phyloP scores from a whole-genome alignment of 1,284 basidiomycete species.

The Microbotryum scabiosae region DNA sequence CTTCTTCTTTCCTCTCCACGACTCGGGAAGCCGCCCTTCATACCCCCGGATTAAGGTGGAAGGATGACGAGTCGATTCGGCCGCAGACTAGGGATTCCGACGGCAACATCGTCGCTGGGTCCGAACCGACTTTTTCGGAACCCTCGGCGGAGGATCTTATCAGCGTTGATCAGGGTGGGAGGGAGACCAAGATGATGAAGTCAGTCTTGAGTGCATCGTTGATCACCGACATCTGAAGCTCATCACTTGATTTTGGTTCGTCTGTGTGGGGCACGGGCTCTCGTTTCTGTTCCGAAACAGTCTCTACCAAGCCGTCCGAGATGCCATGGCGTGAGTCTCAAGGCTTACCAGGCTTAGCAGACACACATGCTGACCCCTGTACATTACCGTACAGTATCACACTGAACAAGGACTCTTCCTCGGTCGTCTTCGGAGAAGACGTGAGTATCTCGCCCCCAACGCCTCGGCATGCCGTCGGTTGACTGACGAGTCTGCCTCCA shows the following conservation, averaged over 20 bases:
- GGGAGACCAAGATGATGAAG: conserved; percentile 29
- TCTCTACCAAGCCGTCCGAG: conserved; percentile 27
- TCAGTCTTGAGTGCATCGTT: background rate
- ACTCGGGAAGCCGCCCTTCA: conserved; percentile 15
- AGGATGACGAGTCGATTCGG: conserved; percentile 16
- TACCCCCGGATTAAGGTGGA: conserved; percentile 21
- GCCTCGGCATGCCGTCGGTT: conserved; percentile 11
- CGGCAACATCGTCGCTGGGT: conserved; percentile 1
- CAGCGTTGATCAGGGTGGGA: conserved; percentile 16
- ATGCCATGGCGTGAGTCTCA: conserved; percentile 20
- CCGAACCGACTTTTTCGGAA: conserved; percentile 7
- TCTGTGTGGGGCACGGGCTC: too few relatives aligned
- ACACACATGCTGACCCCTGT: background rate
- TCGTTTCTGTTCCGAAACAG: background rate
- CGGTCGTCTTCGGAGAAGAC: conserved; percentile 88
- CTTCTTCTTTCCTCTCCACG: conserved; percentile 14
- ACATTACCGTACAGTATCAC: conserved; percentile 51
- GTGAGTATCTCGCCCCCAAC: conserved; percentile 48
- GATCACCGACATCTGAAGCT: too few relatives aligned
- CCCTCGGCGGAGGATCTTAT: too few relatives aligned
- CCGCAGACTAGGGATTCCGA: background rate
- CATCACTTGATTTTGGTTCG: background rate
- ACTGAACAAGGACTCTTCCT: conserved; percentile 70
- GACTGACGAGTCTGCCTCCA: conserved; percentile 20
- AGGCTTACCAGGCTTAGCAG: background rate